Percentiles rank a stretch among this genome's conserved stretches.
Conservation (phyloP, 805 yeast species). For the Clavispora asparagi region DNA sequence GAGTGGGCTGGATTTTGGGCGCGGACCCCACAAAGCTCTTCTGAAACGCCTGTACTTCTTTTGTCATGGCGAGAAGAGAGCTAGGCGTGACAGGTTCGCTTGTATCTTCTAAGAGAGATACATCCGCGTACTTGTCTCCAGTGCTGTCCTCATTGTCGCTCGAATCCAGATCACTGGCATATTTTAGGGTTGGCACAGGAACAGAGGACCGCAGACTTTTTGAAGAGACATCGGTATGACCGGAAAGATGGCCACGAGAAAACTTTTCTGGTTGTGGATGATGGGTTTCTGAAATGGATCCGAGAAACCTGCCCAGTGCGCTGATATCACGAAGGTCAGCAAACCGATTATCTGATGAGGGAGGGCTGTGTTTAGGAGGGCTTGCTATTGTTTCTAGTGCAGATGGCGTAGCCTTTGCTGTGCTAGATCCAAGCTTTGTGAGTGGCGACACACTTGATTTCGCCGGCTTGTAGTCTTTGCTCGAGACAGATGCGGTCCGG, state of each 20-base stretch:
- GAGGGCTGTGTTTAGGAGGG: background rate
- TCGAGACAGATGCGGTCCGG: background rate
- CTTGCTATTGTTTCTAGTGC: background rate
- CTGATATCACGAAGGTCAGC: slow-evolving; percentile 1
- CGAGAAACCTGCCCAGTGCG: background rate
- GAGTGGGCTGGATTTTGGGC: slow-evolving; percentile 8
- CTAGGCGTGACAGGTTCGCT: background rate
- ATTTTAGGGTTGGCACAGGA: slow-evolving; percentile 5
- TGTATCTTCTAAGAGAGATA: background rate
- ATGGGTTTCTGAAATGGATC: background rate
- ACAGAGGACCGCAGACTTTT: background rate
- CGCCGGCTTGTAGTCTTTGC: background rate
- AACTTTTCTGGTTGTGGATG: background rate
- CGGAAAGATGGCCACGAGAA: background rate
- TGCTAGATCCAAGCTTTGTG: slow-evolving; percentile 4
- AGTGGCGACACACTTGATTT: slow-evolving; percentile 11
- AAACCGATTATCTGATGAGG: slow-evolving; percentile 2
- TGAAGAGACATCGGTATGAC: background rate
- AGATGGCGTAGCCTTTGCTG: background rate
- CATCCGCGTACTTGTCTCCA: slow-evolving; percentile 4
- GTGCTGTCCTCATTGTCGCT: slow-evolving; percentile 12
- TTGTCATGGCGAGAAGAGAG: slow-evolving; percentile 9
- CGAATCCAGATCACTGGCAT: slow-evolving; percentile 23
- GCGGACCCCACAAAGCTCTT: background rate
- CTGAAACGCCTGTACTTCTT: slow-evolving; percentile 1